Evolutionary conservation across 257 asterid species (phyloP).

Genomic region (Rhazya stricta): DNA sequence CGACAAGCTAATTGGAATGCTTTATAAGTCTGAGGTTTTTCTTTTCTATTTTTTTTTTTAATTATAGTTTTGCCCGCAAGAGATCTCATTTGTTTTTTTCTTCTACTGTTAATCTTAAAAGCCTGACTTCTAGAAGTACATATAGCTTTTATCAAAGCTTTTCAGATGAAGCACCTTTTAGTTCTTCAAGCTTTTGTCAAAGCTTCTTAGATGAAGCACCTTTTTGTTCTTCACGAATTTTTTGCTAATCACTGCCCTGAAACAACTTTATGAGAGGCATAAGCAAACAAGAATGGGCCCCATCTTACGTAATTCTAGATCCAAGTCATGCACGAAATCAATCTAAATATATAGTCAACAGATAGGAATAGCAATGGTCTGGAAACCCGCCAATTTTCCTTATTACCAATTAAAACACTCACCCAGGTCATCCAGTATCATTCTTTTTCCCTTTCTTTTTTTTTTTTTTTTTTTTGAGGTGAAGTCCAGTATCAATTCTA

Average conservation of each 20-base stretch:
- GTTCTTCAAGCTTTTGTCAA: too few species aligned
- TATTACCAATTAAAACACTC: not conserved
- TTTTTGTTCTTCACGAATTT: not conserved
- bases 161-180: too few species aligned
- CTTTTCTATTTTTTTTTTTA: too few species aligned
- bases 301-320: not conserved
- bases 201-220: not conserved
- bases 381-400: not conserved
- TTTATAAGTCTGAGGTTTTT: not conserved
- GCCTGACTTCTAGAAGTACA: not conserved
- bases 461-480: not conserved
- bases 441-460: too few species aligned
- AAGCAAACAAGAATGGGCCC: not conserved
- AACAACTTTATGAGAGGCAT: not conserved
- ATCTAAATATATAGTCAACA: constrained; percentile 1
- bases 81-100: not conserved
- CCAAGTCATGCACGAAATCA: not conserved
- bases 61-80: not conserved
- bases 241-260: not conserved
- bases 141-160: not conserved
- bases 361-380: not conserved
- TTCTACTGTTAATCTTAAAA: not conserved
- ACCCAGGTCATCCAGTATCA: not conserved
- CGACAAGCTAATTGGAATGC: too few species aligned
- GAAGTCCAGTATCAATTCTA: not conserved